A percentile compares a stretch with the other conserved stretches of the same genome.
Evolutionary conservation across 805 yeast species (phyloP).

Genomic region (Wickerhamiella occidentalis): DNA sequence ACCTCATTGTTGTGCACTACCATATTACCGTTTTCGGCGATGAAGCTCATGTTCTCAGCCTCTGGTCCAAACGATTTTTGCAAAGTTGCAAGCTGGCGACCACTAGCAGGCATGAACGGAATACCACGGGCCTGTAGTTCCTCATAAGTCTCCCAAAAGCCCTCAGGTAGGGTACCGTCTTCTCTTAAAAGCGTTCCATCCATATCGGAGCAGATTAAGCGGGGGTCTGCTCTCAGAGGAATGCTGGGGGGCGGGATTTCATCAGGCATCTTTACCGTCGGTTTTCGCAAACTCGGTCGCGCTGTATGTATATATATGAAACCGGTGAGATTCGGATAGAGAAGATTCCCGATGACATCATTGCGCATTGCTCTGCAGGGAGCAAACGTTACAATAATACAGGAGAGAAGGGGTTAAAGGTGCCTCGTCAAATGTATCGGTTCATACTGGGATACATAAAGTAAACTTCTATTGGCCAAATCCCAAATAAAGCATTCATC

Average conservation of each 20-base stretch:
- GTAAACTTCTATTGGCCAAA: neutral
- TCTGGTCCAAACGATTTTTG: slow-evolving; percentile 8
- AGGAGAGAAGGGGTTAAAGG: neutral
- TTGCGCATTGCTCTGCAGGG: neutral
- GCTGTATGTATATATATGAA: neutral
- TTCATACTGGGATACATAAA: neutral
- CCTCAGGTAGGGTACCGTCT: slow-evolving; percentile 5
- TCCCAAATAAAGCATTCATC: no score
- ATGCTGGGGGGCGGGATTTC: neutral
- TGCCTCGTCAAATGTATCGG: neutral
- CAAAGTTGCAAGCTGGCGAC: slow-evolving; percentile 8
- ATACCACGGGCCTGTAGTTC: slow-evolving; percentile 9
- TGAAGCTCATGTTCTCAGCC: slow-evolving; percentile 10
- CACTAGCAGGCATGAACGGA: slow-evolving; percentile 9
- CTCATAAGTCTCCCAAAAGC: slow-evolving; percentile 9
- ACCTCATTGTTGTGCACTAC: slow-evolving; percentile 10
- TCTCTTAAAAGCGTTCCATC: slow-evolving; percentile 7
- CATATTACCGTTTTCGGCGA: slow-evolving; percentile 10
- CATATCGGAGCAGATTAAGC: slow-evolving; percentile 9
- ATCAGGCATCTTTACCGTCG: neutral
- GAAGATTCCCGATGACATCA: neutral
- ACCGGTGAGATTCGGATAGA: neutral
- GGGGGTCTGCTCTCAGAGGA: slow-evolving; percentile 7
- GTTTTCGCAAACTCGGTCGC: no score
- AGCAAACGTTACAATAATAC: neutral